Evolutionary conservation across 495 filamentous ascomycete species (phyloP), one percentile per base, ranked within the genome.

Genomic region (Penicillium simplicissimum): DNA sequence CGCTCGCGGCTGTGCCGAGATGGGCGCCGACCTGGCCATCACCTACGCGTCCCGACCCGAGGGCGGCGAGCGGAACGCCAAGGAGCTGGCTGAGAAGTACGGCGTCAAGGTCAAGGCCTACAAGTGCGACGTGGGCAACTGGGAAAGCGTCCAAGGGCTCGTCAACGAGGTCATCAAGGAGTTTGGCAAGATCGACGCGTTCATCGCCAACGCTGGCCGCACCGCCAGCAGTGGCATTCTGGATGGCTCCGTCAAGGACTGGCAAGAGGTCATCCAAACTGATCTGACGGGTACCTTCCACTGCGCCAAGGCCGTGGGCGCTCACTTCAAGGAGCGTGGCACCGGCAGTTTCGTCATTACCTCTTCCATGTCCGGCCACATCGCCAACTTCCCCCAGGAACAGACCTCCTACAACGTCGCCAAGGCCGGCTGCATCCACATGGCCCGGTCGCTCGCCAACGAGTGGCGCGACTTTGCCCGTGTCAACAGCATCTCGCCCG

Each of bases 391-490:
- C 76, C 89, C 89, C 2, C 88, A 91, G 71, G 87, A 91, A 71
- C 89, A 92, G 74, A 90, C 88, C 13, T 84, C 81, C n/a, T 92
- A 92, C 80, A 92, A 92, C 69, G 87, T 88, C 33, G 87, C 88
- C 64, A 92, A 92, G 79, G 88, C 89, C 4, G 80, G 76, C 23
- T 80, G 68, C 37, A 79, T 84, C 59, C 82, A 84, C 65, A 70
- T 85, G 71, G 82, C 81, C 10, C 67, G 74, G 5, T 88, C 84
- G 52, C 74, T 92, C 57, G 88, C 89, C 49, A 89, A 89, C 71
- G 89, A 91, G 71, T 92, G 89, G 89, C 78, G 89, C 55, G 88
- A 88, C 69, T 93, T 93, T 71, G 88, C 89, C 2, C 80, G 88
- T 28, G 87, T 88, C 58, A 92, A 92, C 78, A 81, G 76, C 74